Evolutionary conservation across 106 monocot genomes (phyloP), one percentile per base, ranked within the genome.

Genomic region (Amphibolis antarctica): DNA sequence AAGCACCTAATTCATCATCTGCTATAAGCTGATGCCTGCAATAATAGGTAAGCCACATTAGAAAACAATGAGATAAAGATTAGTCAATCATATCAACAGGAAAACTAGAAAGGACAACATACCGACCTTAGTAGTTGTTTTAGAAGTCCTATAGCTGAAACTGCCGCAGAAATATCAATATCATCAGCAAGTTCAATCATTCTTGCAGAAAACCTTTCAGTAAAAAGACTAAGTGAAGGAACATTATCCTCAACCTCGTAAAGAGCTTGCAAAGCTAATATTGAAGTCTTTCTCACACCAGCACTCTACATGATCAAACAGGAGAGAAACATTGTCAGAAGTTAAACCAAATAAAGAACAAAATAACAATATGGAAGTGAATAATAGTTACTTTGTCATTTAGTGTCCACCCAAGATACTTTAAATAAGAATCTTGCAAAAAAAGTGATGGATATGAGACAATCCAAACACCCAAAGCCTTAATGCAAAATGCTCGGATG

Each of bases 181-280:
- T 96, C 96, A 75, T 96, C 96, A 60, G 96, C 96, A 79, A 96
- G 89, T 69, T 96, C 86, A 69, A 96, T 86, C 96, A 96, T 84
- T 68, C 96, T 69, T 50, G 81, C 82, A 69, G 82, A 86, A 74
- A 96, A 96, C 24, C 96, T 84, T 74, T 86, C 90, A 15, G 96
- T 96, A 67, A 96, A 96, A 62, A 96, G 89, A 43, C 96, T 83
- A 63, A 96, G 96, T 42, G 86, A 90, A 67, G 96, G 96, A 44
- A 96, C 79, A 75, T 90, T 96, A 67, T 82, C 86, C 66, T 96
- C 89, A 46, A 86, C 80, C 64, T 89, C 96, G 71, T 96, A 96
- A 28, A 90, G 80, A 66, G 69, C 80, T 76, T 86, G 89, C 69
- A 90, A 71, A 18, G 89, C 77, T 28, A 78, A 74, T 24, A 96